Base-by-base conservation (phyloP, 2,329 filamentous ascomycete genomes). In the Alternaria rosae region DNA sequence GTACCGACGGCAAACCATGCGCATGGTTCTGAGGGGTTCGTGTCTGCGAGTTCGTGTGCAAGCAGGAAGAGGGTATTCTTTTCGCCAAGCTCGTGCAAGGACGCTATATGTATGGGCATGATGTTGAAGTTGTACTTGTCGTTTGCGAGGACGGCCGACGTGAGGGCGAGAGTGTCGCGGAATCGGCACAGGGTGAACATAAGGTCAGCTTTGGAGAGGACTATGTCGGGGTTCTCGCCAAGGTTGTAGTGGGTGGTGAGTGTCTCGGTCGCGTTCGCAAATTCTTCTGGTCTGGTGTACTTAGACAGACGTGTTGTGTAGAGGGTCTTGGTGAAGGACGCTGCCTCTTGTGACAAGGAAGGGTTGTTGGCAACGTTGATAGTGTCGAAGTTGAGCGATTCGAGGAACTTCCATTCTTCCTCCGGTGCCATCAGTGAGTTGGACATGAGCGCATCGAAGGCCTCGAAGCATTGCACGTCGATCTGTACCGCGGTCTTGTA, bases 401-500 rank as follows among this genome's bases (percentile, higher is more conserved):
- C 91, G 44, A 97, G 85, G 65, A 97, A 97, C 52, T 90, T 87
- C 87, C 94, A 92, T 77, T 97, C 94, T 79, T 97, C 94, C 35
- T 92, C 89, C 0, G 94, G 93, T 21, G 88, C 88, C 88, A 99
- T 91, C 64, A 99, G 85, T 20, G 92, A 92, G 81, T 99, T 99
- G 82, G 93, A 93, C 89, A 98, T 97, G 57, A 99, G 87, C 82
- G 98, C 94, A 72, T 97, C 94, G 76, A 99, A 98, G 0, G 95
- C 95, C 80, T 99, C 95, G 76, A 97, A 98, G 81, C 95, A 99
- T 79, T 97, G 94, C 4, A 98, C 94, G 76, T 99, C 95, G 74
- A 99, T 97, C 64, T 92, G 89, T 47, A 98, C 93, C 2, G 95
- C 95, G 73, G 97, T 93, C 82, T 97, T 98, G 85, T 98, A 99